A percentile compares a stretch with the other conserved stretches of the same genome.
phyloP scores from a whole-genome alignment of 2,329 filamentous ascomycete genomes.

The Fusarium drepaniforme region DNA sequence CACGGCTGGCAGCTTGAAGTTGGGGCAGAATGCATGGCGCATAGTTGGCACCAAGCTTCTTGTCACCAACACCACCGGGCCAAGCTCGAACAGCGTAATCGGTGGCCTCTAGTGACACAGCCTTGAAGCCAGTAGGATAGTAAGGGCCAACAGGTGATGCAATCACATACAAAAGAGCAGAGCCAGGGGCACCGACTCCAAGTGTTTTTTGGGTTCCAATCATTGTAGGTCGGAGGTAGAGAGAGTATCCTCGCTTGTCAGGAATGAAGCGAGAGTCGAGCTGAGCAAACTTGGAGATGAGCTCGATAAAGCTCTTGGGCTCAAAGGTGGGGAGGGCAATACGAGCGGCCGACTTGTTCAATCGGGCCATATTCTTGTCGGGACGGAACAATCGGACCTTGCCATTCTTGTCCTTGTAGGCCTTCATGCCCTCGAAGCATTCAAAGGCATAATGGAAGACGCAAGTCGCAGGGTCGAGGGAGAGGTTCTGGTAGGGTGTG shows the following conservation, averaged over 20 bases:
- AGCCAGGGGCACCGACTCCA: conserved; percentile 91
- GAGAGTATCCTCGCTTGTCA: conserved; percentile 85
- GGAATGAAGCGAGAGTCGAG: conserved; percentile 93
- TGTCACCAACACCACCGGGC: conserved; percentile 97
- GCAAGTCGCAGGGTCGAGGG: conserved; percentile 94
- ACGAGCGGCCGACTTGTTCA: conserved; percentile 91
- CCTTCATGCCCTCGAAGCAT: conserved; percentile 99
- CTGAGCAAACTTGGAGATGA: conserved; percentile 84
- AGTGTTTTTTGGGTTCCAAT: conserved; percentile 97
- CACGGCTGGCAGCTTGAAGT: conserved; percentile 87
- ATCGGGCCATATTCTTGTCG: conserved; percentile 93
- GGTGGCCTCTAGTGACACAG: conserved; percentile 93
- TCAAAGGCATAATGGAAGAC: conserved; percentile 99
- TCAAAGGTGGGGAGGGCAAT: conserved; percentile 94
- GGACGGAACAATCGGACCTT: conserved; percentile 90
- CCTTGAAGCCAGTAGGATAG: conserved; percentile 99
- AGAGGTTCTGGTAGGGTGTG: conserved; percentile 95
- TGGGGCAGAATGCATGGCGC: conserved; percentile 99
- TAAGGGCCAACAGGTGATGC: conserved; percentile 97
- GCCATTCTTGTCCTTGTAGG: conserved; percentile 89
- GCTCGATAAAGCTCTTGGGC: conserved; percentile 77
- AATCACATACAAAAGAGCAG: conserved; percentile 93
- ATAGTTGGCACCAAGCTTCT: conserved; percentile 99
- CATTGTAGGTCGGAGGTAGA: conserved; percentile 96
- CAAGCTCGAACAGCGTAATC: conserved; percentile 97